phyloP scores from a whole-genome alignment of 306 rosid species.

The Cicer yamashitae region DNA sequence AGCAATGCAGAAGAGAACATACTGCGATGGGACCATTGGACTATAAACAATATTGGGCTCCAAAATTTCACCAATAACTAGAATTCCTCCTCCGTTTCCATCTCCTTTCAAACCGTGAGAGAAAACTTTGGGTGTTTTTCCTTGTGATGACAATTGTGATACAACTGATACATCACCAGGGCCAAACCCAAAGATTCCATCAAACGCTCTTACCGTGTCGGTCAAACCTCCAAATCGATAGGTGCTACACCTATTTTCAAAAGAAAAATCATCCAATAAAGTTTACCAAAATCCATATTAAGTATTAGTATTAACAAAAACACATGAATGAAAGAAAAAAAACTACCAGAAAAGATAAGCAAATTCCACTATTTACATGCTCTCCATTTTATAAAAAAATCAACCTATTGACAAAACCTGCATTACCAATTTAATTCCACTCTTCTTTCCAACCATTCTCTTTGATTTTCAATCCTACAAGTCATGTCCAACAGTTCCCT shows the following conservation, averaged over 20 bases:
- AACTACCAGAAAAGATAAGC: conserved; percentile 6
- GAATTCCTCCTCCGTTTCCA: conserved; percentile 86
- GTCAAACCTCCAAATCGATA: conserved; percentile 79
- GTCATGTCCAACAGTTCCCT: background rate
- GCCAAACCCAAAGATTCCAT: conserved; percentile 43
- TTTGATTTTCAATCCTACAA: too few species aligned
- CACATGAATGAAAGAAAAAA: conserved; percentile 19
- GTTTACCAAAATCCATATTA: background rate
- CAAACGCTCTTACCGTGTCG: conserved; percentile 80
- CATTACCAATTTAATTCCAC: too few species aligned
- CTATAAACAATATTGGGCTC: conserved; percentile 88
- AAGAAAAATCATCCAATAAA: conserved; percentile 1
- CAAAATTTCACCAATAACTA: conserved; percentile 95
- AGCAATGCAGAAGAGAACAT: background rate
- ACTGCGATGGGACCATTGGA: conserved; percentile 74
- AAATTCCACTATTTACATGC: background rate
- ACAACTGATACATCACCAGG: conserved; percentile 81
- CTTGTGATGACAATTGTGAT: conserved; percentile 81
- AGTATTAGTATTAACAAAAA: background rate
- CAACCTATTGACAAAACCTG: background rate
- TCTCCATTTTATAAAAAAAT: background rate
- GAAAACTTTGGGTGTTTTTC: conserved; percentile 79
- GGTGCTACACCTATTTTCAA: conserved; percentile 82
- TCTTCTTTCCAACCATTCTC: too few species aligned
- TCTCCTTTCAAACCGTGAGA: conserved; percentile 93